Conservation (phyloP, 2,329 filamentous ascomycete species). For the Penicillium sclerotigenum region DNA sequence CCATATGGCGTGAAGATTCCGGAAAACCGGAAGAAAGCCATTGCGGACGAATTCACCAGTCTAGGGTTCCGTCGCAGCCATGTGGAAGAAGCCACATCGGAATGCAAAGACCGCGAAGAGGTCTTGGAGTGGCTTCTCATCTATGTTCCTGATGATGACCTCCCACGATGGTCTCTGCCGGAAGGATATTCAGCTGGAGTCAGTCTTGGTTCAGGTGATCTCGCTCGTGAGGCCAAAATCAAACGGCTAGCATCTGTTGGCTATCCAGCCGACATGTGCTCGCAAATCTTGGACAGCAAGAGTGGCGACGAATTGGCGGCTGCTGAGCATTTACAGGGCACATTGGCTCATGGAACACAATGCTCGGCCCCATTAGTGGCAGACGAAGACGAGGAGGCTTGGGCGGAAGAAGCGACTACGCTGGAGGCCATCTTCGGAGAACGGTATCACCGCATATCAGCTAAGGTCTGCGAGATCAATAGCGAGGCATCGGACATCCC, state of each 20-base stretch:
- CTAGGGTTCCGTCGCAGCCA: constrained; percentile 88
- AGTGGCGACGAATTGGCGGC: constrained; percentile 71
- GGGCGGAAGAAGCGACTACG: constrained; percentile 81
- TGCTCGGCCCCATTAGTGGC: constrained; percentile 13
- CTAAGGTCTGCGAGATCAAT: constrained; percentile 66
- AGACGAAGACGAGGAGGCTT: constrained; percentile 53
- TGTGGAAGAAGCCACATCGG: constrained; percentile 77
- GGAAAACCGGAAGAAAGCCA: constrained; percentile 52
- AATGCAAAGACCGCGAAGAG: constrained; percentile 90
- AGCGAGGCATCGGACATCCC: constrained; percentile 53
- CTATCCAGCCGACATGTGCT: constrained; percentile 80
- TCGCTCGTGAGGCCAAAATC: constrained; percentile 76
- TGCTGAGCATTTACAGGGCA: constrained; percentile 73
- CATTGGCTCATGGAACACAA: constrained; percentile 54
- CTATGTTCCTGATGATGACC: constrained; percentile 92
- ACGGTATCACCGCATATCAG: constrained; percentile 59
- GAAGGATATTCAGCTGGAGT: constrained; percentile 90
- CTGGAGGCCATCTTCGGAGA: constrained; percentile 84
- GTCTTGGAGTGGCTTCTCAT: constrained; percentile 93
- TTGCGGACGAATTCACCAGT: constrained; percentile 70
- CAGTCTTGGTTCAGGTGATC: constrained; percentile 75
- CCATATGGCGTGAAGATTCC: constrained; percentile 68
- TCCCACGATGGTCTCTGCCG: constrained; percentile 88
- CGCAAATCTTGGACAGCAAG: constrained; percentile 68
- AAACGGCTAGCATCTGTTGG: constrained; percentile 78